A percentile compares a stretch with the other conserved stretches of the same genome.
phyloP scores from a whole-genome alignment of 805 yeast species.

The Torulaspora maleeae region DNA sequence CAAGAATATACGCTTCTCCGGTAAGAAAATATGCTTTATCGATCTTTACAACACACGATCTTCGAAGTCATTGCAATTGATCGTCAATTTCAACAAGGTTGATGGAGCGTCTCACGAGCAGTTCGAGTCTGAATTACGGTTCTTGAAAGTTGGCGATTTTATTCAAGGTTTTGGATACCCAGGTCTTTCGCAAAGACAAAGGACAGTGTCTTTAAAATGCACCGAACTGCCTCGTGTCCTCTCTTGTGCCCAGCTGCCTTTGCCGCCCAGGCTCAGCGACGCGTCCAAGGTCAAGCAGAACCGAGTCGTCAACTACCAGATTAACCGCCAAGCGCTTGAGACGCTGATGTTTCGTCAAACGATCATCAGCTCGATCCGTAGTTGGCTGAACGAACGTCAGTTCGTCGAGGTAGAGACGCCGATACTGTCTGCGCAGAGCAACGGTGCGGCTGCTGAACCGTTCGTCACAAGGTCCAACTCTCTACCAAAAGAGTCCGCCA shows the following conservation, averaged over 20 bases:
- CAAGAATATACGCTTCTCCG: slow-evolving; percentile 29
- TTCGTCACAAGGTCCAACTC: slow-evolving; percentile 51
- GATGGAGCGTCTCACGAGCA: not conserved
- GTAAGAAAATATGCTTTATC: slow-evolving; percentile 34
- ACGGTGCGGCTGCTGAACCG: slow-evolving; percentile 93
- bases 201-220: slow-evolving; percentile 65
- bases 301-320: slow-evolving; percentile 69
- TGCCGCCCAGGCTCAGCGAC: slow-evolving; percentile 62
- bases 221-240: slow-evolving; percentile 47
- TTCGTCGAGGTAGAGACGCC: slow-evolving; percentile 92
- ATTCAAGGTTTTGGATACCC: slow-evolving; percentile 65
- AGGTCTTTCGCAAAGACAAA: slow-evolving; percentile 52
- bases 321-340: slow-evolving; percentile 42
- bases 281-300: slow-evolving; percentile 55
- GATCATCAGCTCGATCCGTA: slow-evolving; percentile 53
- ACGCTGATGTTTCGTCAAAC: slow-evolving; percentile 48
- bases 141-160: slow-evolving; percentile 67
- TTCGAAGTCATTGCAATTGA: slow-evolving; percentile 22
- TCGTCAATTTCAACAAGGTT: slow-evolving; percentile 21
- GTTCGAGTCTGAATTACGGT: slow-evolving; percentile 8
- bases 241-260: slow-evolving; percentile 63
- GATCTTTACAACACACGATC: slow-evolving; percentile 20
- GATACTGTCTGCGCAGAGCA: slow-evolving; percentile 60
- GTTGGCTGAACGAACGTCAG: slow-evolving; percentile 47
- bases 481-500: slow-evolving; percentile 28